Conservation (phyloP, 1,284 basidiomycete species). For the Trametes versicolor region DNA sequence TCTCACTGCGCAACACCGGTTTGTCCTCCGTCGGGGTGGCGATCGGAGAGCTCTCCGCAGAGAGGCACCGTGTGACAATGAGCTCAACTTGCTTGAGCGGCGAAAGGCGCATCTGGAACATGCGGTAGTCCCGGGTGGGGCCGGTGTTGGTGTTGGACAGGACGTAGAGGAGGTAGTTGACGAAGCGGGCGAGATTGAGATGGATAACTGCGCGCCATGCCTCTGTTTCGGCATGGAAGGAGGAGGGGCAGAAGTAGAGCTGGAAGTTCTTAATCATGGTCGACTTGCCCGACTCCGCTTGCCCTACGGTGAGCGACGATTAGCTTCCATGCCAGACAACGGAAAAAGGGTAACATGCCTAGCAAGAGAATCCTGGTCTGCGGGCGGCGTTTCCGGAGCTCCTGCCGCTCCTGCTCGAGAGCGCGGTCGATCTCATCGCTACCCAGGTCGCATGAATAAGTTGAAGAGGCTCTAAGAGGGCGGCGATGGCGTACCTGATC, state of each 20-base stretch:
- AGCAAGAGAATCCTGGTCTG: slow-evolving; percentile 61
- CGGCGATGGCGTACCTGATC: slow-evolving; percentile 27
- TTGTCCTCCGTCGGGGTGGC: slow-evolving; percentile 22
- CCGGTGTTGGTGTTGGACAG: slow-evolving; percentile 37
- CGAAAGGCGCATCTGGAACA: slow-evolving; percentile 59
- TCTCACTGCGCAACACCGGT: slow-evolving; percentile 19
- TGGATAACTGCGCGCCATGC: slow-evolving; percentile 71
- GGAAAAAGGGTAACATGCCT: slow-evolving; percentile 55
- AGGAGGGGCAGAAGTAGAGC: slow-evolving; percentile 65
- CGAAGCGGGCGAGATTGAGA: slow-evolving; percentile 68
- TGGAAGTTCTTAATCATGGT: slow-evolving; percentile 75
- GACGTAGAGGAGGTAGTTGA: slow-evolving; percentile 64
- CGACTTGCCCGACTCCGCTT: slow-evolving; percentile 74
- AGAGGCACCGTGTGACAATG: slow-evolving; percentile 49
- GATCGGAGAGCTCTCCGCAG: slow-evolving; percentile 26
- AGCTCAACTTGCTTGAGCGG: slow-evolving; percentile 66
- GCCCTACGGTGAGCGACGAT: slow-evolving; percentile 51
- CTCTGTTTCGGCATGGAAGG: slow-evolving; percentile 64
- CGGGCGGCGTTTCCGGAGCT: slow-evolving; percentile 48
- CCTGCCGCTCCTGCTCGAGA: slow-evolving; percentile 54
- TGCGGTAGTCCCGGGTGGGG: slow-evolving; percentile 49
- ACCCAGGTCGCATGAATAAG: slow-evolving; percentile 35
- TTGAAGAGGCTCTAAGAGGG: slow-evolving; percentile 34
- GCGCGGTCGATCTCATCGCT: slow-evolving; percentile 65
- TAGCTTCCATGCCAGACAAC: no score